phyloP scores from a whole-genome alignment of 2,329 filamentous ascomycete species.

The Botrytis paeoniae region DNA sequence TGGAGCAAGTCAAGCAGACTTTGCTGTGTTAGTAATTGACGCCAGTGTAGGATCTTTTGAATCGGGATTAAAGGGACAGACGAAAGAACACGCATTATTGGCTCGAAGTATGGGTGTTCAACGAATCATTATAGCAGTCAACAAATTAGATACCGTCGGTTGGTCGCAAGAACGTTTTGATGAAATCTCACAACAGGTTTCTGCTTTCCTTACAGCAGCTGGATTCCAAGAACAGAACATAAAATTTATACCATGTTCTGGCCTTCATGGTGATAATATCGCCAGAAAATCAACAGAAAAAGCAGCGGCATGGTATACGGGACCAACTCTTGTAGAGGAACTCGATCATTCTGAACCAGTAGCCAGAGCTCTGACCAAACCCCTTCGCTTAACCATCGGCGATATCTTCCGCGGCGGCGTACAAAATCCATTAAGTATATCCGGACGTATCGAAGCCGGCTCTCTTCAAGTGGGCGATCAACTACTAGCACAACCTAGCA shows the following conservation, averaged over 20 bases:
- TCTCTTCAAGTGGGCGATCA: conserved; percentile 80
- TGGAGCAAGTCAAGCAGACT: conserved; percentile 91
- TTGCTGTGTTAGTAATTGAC: conserved; percentile 92
- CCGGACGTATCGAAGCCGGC: conserved; percentile 82
- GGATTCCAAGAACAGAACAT: conserved; percentile 81
- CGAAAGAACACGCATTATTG: conserved; percentile 86
- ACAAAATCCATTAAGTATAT: conserved; percentile 78
- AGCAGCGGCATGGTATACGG: conserved; percentile 73
- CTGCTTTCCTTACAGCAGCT: conserved; percentile 75
- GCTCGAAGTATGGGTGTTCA: conserved; percentile 89
- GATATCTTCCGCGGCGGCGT: conserved; percentile 81
- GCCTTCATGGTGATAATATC: conserved; percentile 85
- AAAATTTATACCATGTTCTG: conserved; percentile 85
- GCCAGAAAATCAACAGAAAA: conserved; percentile 54
- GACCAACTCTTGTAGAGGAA: conserved; percentile 75
- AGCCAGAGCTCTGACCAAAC: conserved; percentile 68
- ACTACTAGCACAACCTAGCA: conserved; percentile 75
- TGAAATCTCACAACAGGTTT: conserved; percentile 80
- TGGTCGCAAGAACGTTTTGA: conserved; percentile 84
- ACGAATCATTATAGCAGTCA: conserved; percentile 83
- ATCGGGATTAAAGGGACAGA: conserved; percentile 88
- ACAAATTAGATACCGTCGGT: conserved; percentile 84
- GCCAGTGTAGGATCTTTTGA: conserved; percentile 89
- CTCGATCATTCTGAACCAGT: conserved; percentile 79
- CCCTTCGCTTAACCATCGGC: conserved; percentile 80